Percentiles rank a stretch among this genome's conserved stretches.
These are phyloP conservation scores for Saccharomycopsis malanga DNA, from an alignment of 805 yeast species.

Conservation along the genomic window DNA sequence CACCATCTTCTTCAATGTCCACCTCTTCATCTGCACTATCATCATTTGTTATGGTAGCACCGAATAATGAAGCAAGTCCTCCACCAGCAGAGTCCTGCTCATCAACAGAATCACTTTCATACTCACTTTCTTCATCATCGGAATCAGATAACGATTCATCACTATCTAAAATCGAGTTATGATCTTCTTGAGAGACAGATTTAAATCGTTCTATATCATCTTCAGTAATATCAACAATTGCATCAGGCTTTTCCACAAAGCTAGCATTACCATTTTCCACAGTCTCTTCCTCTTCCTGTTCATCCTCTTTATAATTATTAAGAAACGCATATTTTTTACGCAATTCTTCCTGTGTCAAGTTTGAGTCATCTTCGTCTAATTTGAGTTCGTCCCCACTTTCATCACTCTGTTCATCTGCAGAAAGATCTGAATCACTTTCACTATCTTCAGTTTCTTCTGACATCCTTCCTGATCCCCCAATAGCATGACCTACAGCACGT, in stretches of 20 bases:
- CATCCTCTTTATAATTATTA: constrained; percentile 18
- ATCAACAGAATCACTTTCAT: constrained; percentile 21
- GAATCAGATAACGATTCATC: constrained; percentile 25
- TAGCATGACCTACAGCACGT: constrained; percentile 26
- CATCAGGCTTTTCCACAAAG: constrained; percentile 15
- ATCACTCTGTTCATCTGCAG: constrained; percentile 22
- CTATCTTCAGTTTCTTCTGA: constrained; percentile 19
- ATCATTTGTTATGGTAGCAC: constrained; percentile 25
- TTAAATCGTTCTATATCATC: constrained; percentile 22
- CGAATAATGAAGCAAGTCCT: constrained; percentile 35
- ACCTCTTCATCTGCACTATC: constrained; percentile 34
- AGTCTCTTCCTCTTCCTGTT: constrained; percentile 18
- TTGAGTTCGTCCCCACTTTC: constrained; percentile 30
- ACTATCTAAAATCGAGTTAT: constrained; percentile 22
- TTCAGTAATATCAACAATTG: constrained; percentile 18
- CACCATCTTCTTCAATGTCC: constrained; percentile 22
- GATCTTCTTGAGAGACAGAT: constrained; percentile 16
- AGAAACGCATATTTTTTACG: constrained; percentile 35
- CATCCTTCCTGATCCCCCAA: constrained; percentile 23
- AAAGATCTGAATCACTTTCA: constrained; percentile 20
- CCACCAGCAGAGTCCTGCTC: constrained; percentile 19
- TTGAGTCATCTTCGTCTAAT: constrained; percentile 22
- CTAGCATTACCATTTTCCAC: constrained; percentile 20
- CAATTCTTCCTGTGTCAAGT: constrained; percentile 34
- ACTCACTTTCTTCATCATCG: constrained; percentile 22